phyloP scores from a whole-genome alignment of 2,329 filamentous ascomycete species.

The Penicillium brasilianum region DNA sequence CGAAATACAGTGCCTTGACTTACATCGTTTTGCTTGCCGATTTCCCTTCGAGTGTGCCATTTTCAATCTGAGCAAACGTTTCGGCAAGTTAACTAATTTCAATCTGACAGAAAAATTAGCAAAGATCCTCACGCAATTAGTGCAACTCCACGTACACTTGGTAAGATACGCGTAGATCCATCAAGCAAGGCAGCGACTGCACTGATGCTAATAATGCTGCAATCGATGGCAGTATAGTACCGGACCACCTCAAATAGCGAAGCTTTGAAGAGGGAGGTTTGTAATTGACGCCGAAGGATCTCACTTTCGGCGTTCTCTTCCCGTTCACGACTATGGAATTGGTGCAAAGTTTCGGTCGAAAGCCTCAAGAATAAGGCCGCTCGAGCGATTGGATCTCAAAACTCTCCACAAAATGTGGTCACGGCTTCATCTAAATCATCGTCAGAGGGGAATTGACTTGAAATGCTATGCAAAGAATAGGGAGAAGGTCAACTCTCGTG shows the following conservation, averaged over 20 bases:
- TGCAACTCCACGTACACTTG: neutral
- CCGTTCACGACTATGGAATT: neutral
- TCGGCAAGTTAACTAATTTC: neutral
- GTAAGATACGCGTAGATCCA: neutral
- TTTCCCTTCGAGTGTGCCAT: neutral
- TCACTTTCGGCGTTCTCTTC: neutral
- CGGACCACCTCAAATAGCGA: neutral
- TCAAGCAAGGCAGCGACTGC: neutral
- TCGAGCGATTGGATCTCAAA: neutral
- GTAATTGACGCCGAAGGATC: neutral
- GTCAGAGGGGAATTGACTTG: neutral
- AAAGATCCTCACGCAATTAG: neutral
- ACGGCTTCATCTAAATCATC: neutral
- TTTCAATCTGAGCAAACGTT: neutral
- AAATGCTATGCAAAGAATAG: neutral
- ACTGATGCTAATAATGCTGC: neutral
- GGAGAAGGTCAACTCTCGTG: too few relatives aligned
- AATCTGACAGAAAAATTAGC: neutral
- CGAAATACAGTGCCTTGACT: neutral
- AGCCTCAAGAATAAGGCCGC: neutral
- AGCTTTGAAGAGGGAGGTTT: neutral
- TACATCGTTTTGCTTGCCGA: neutral
- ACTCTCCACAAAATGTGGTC: neutral
- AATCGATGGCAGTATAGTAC: neutral
- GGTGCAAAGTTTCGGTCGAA: neutral